phyloP scores from a whole-genome alignment of 2,329 filamentous ascomycete genomes.

The Anthostomella pinea region DNA sequence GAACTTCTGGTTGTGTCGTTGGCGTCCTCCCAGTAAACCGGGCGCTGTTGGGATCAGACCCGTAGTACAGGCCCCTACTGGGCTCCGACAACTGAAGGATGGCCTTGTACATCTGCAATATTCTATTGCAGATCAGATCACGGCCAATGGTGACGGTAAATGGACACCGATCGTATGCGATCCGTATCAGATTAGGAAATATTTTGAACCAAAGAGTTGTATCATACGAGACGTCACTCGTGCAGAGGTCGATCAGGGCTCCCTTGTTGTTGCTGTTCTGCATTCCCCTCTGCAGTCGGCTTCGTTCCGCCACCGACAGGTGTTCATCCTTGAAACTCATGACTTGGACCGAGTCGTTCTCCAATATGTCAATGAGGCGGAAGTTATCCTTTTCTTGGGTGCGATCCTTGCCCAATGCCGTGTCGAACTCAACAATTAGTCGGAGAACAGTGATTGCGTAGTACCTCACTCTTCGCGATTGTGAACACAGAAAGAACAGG shows the following conservation, averaged over 20 bases:
- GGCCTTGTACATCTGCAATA: constrained; percentile 87
- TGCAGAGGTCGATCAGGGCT: constrained; percentile 88
- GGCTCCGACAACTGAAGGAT: constrained; percentile 78
- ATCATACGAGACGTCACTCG: constrained; percentile 92
- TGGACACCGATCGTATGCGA: constrained; percentile 86
- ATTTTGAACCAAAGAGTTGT: constrained; percentile 96
- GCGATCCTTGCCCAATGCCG: constrained; percentile 70
- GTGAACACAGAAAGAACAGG: constrained; percentile 94
- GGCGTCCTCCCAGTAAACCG: constrained; percentile 53
- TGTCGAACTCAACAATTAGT: constrained; percentile 91
- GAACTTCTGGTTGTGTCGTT: constrained; percentile 75
- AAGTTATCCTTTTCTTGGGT: constrained; percentile 58
- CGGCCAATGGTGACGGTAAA: constrained; percentile 88
- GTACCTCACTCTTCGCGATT: constrained; percentile 82
- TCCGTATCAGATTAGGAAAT: constrained; percentile 89
- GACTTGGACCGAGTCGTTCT: constrained; percentile 82
- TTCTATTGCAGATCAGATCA: constrained; percentile 87
- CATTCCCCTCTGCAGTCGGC: constrained; percentile 84
- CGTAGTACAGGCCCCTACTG: constrained; percentile 61
- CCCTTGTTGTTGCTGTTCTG: constrained; percentile 80
- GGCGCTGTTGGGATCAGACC: constrained; percentile 55
- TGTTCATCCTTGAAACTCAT: constrained; percentile 92
- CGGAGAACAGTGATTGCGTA: constrained; percentile 91
- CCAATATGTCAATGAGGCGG: constrained; percentile 86
- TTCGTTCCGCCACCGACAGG: constrained; percentile 86